These are phyloP conservation scores for Fusarium poae DNA, from an alignment of 2,329 filamentous ascomycete species.

Conservation along the genomic window DNA sequence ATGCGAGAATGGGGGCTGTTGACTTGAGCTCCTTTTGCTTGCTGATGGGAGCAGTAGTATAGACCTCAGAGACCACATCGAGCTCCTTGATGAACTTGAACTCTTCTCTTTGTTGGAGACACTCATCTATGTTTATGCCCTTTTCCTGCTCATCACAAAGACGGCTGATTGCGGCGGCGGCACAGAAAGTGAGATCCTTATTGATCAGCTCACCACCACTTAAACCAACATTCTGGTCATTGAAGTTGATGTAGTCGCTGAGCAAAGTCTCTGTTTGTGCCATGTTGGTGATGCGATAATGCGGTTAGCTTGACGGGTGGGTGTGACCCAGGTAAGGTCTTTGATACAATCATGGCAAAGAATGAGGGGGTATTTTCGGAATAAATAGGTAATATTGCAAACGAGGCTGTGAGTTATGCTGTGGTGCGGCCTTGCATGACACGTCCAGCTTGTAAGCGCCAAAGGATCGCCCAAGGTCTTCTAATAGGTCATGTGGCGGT, in stretches of 20 bases:
- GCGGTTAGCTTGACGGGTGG: too few species aligned
- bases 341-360: background rate
- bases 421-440: background rate
- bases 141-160: constrained; percentile 9
- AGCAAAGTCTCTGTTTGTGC: background rate
- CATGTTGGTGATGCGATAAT: background rate
- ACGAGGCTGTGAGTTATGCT: background rate
- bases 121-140: background rate
- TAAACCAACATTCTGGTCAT: background rate
- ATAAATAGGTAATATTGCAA: background rate
- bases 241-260: constrained; percentile 14
- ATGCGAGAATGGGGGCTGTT: constrained; percentile 1
- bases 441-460: background rate
- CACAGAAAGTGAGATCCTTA: constrained; percentile 14
- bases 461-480: background rate
- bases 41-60: background rate
- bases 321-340: too few species aligned
- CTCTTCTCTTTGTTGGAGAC: background rate
- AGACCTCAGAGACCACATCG: background rate
- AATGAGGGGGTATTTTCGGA: background rate
- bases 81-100: background rate
- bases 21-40: constrained; percentile 7
- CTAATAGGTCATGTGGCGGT: background rate
- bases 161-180: constrained; percentile 8
- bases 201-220: background rate